These are phyloP conservation scores for Chondrostereum purpureum DNA, from an alignment of 1,284 basidiomycete species.

Conservation along the genomic window DNA sequence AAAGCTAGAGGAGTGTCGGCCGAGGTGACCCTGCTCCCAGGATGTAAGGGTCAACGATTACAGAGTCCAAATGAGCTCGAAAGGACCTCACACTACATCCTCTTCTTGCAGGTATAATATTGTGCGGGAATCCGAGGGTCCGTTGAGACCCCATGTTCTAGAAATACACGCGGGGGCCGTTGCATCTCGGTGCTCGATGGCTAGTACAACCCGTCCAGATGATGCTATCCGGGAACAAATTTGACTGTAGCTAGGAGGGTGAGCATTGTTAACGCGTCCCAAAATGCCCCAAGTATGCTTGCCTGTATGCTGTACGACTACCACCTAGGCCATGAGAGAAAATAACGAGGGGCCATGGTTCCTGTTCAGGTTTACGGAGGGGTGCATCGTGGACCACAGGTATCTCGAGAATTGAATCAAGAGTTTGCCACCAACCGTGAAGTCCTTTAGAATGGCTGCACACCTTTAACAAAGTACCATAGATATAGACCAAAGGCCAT, in stretches of 20 bases:
- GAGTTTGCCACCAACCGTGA: too few species aligned
- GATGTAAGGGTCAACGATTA: conserved; percentile 5
- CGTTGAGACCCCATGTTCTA: conserved; percentile 24
- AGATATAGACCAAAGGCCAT: conserved; percentile 44
- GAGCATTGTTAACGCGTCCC: too few species aligned
- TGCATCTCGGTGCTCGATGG: conserved; percentile 75
- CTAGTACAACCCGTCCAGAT: conserved; percentile 69
- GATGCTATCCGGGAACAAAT: conserved; percentile 65
- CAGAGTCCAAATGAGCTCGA: background rate
- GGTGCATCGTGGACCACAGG: conserved; percentile 53
- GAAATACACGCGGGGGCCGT: conserved; percentile 45
- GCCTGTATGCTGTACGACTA: conserved; percentile 66
- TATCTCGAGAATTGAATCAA: too few species aligned
- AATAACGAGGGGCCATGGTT: conserved; percentile 65
- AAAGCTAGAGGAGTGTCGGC: conserved; percentile 22
- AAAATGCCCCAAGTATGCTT: too few species aligned
- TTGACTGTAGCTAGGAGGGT: conserved; percentile 40
- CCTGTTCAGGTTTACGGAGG: conserved; percentile 34
- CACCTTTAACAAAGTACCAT: conserved; percentile 40
- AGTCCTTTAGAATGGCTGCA: conserved; percentile 5
- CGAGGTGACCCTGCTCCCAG: conserved; percentile 24
- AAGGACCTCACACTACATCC: conserved; percentile 41
- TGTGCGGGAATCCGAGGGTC: conserved; percentile 18
- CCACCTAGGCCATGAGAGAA: conserved; percentile 84
- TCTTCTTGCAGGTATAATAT: conserved; percentile 42